Base-by-base conservation (phyloP, 2,329 filamentous ascomycete genomes). In the Aspergillus tanneri region DNA sequence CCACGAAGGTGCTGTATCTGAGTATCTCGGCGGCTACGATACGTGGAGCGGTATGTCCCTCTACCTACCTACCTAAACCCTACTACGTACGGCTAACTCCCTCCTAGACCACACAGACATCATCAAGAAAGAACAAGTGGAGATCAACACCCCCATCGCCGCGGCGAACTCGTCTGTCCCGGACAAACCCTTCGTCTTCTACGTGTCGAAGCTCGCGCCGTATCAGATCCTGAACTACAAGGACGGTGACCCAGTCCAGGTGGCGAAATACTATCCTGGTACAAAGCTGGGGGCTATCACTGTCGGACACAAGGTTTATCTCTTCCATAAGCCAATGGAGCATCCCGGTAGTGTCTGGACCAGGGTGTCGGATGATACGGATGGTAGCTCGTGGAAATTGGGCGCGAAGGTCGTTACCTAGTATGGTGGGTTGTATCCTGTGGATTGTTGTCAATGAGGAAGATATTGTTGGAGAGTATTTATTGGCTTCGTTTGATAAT, bases 331-430 rank as follows among this genome's bases (percentile, higher is more conserved):
- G 32, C 18, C 9, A 2, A 3, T 45, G 10, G 36, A 38, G 14
- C 34, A 34, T 4, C 32, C 9, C 6, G 43, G 43, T 23, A 25
- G 22, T n/a, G 36, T 45, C 14, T 34, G 32, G 9, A 18, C 34
- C 4, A 30, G 21, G n/a, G 3, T 38, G 12, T 45, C 28, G n/a
- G 30, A 45, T 45, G 43, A 34, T 8, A 45, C 28, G n/a, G 30
- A 45, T 45, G 43, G 43, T 8, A 45, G 32, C 9, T 37, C 34
- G 14, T 45, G 43, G 43, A 22, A 21, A 4, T 9, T 37, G 24
- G 43, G 43, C 7, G 16, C 24, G 3, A 35, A 25, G n/a, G 43
- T 45, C 12, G 34, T 45, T 24, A 9, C 30, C 11, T 32, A 32
- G 28, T n/a, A n/a, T n/a, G n/a, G n/a, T n/a, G n/a, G n/a, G n/a